Base-by-base conservation (phyloP, 495 filamentous ascomycete species). In the Aspergillus homomorphus region DNA sequence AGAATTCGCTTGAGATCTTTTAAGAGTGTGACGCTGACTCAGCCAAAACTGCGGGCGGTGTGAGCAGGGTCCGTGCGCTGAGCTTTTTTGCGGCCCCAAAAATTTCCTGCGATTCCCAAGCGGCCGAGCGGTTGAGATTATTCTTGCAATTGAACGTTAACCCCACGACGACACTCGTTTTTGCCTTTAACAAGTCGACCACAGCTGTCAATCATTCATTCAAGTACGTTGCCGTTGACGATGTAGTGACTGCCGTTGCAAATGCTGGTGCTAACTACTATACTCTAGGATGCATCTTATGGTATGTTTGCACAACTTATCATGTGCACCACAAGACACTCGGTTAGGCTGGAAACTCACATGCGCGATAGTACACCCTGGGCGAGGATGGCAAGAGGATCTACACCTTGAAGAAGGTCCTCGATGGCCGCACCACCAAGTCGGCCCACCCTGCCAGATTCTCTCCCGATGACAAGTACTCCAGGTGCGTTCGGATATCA, bases 381-480 rank as follows among this genome's bases (percentile, higher is more conserved):
- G 87, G 88, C 69, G 67, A 83, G 67, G 75, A 81, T 45, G 92
- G 91, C 78, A 90, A 91, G 77, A 88, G 91, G 61, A 67, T 87
- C 65, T 98, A 96, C 84, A 96, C 93, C 9, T 61, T 78, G 59
- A 75, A 78, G 75, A 78, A 78, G 71, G 68, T 73, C 21, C 45
- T 57, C 18, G 72, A 82, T 56, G 87, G 88, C 63, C 83, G 90
- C 65, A 88, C 96, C 68, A 95, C 95, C 66, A 95, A 93, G 80
- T 92, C 88, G 46, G 94, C 94, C 42, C 94, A 98, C 82, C 94
- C 95, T 20, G 95, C 95, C 46, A 82, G 95, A 59, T 98, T 97
- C 81, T 94, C 90, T 38, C 94, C 94, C 58, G 94, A 98, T 78
- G 94, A 98, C 80, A 95, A 94, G 78, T 96, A 93, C 79, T 96